Evolutionary conservation across 2,329 filamentous ascomycete genomes (phyloP).

Genomic region (Colletotrichum tofieldiae): DNA sequence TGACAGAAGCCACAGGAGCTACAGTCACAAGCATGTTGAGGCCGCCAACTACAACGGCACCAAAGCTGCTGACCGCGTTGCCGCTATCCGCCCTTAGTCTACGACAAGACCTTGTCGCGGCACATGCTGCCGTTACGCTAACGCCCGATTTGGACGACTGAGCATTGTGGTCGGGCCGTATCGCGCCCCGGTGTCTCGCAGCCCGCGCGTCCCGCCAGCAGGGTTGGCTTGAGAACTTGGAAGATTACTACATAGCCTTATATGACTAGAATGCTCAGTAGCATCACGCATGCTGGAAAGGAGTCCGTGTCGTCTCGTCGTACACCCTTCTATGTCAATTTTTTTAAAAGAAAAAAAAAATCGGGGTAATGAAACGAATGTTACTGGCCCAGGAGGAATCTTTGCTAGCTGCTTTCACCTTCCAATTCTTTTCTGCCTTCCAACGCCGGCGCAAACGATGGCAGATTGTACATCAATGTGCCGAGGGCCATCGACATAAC

Average conservation of each 20-base stretch:
- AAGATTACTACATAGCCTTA: not conserved
- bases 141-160: constrained; percentile 2
- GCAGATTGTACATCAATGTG: too few relatives aligned
- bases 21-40: not conserved
- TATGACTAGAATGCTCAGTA: not conserved
- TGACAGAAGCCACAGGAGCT: not conserved
- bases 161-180: not conserved
- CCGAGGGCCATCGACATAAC: too few relatives aligned
- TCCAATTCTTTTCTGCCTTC: too few relatives aligned
- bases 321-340: too few relatives aligned
- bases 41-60: not conserved
- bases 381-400: too few relatives aligned
- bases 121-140: constrained; percentile 20
- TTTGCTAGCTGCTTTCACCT: too few relatives aligned
- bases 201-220: constrained; percentile 33
- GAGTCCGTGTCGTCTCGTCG: too few relatives aligned
- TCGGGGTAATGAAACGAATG: too few relatives aligned
- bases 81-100: not conserved
- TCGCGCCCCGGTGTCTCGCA: constrained; percentile 4
- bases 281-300: not conserved
- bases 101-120: constrained; percentile 25
- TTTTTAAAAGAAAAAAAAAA: too few relatives aligned
- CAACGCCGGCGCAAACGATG: too few relatives aligned
- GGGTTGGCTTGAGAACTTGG: not conserved
- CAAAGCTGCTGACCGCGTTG: not conserved